Conservation (phyloP, 306 rosid species). For the Mucuna pruriens region DNA sequence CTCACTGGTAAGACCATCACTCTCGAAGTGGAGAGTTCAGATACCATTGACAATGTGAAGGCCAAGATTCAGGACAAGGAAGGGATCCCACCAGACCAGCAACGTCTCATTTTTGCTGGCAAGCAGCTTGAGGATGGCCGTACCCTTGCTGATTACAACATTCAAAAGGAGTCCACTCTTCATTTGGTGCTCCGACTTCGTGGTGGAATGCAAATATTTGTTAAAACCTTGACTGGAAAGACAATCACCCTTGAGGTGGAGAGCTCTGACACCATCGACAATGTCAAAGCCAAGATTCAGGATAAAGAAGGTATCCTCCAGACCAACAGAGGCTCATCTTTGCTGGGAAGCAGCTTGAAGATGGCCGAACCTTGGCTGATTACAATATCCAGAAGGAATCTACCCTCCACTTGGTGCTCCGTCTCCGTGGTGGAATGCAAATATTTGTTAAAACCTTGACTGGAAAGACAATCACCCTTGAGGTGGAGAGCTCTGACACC, state of each 20-base stretch:
- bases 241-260: conserved; percentile 37
- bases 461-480: conserved; percentile 32
- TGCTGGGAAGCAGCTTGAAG: conserved; percentile 36
- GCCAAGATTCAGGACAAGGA: conserved; percentile 37
- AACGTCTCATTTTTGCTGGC: conserved; percentile 36
- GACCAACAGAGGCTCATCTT: conserved; percentile 37
- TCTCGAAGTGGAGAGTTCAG: conserved; percentile 38
- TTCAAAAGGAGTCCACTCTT: conserved; percentile 35
- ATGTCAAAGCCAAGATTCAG: conserved; percentile 33
- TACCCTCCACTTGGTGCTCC: conserved; percentile 27
- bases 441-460: conserved; percentile 34
- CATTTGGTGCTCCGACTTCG: conserved; percentile 28
- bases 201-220: conserved; percentile 40
- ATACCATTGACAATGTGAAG: conserved; percentile 34
- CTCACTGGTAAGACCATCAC: conserved; percentile 42
- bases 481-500: conserved; percentile 37
- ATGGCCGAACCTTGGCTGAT: conserved; percentile 36
- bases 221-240: conserved; percentile 26
- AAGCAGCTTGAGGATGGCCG: conserved; percentile 38
- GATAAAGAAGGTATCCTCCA: conserved; percentile 39
- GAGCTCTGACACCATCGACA: conserved; percentile 40
- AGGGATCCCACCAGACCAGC: conserved; percentile 36
- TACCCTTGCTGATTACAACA: conserved; percentile 31
- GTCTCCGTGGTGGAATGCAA: conserved; percentile 36
- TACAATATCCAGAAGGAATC: conserved; percentile 39